Conservation (phyloP, 768 basidiomycete genomes). For the Dictyophora rubrovolvata region DNA sequence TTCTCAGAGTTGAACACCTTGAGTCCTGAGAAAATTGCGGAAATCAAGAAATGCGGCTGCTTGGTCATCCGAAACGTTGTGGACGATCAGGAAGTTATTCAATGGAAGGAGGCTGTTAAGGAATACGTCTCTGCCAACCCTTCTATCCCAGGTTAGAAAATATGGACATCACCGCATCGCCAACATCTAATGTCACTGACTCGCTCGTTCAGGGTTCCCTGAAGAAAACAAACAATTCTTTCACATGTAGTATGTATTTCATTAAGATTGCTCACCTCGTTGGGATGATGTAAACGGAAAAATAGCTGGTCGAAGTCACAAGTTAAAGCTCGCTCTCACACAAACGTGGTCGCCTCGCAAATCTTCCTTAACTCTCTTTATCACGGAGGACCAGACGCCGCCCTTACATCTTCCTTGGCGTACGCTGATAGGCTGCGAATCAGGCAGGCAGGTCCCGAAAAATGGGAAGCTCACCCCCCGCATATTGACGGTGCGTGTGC, state of each 20-base stretch:
- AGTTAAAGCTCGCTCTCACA: constrained; percentile 59
- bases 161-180: neutral
- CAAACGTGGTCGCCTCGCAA: constrained; percentile 47
- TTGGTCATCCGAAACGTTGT: constrained; percentile 57
- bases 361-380: constrained; percentile 61
- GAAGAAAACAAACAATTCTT: constrained; percentile 61
- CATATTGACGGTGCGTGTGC: constrained; percentile 35
- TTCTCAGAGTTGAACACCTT: constrained; percentile 44
- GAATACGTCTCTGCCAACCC: constrained; percentile 51
- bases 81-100: constrained; percentile 39
- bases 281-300: neutral
- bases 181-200: neutral
- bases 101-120: constrained; percentile 48
- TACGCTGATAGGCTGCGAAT: constrained; percentile 74
- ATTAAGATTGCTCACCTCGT: constrained; percentile 9
- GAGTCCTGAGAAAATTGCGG: constrained; percentile 33
- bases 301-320: constrained; percentile 43
- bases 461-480: constrained; percentile 45
- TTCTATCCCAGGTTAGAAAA: constrained; percentile 36
- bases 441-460: constrained; percentile 46
- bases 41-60: constrained; percentile 44
- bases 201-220: constrained; percentile 33
- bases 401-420: constrained; percentile 48
- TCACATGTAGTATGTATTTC: constrained; percentile 48
- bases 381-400: constrained; percentile 34